Evolutionary conservation across 352 stramenopile genomes (phyloP).

Genomic region (Hyaloperonospora arabidopsidis): DNA sequence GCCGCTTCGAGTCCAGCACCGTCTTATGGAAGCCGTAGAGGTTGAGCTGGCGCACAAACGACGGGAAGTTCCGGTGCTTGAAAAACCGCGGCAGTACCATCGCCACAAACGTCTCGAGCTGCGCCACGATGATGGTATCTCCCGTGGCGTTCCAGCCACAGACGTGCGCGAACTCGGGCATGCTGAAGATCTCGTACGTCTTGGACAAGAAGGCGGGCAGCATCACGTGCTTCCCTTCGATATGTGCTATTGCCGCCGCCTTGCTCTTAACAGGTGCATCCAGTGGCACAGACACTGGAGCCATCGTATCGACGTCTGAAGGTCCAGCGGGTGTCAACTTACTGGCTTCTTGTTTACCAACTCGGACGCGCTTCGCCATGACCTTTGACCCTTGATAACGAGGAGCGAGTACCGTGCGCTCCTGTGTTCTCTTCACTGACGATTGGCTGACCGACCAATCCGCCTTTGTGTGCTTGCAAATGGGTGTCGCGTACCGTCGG

Average conservation of each 20-base stretch:
- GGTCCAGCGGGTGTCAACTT: conserved; percentile 2
- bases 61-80: conserved; percentile 90
- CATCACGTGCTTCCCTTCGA: conserved; percentile 74
- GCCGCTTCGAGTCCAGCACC: conserved; percentile 85
- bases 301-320: conserved; percentile 4
- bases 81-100: conserved; percentile 87
- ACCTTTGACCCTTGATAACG: conserved; percentile 8
- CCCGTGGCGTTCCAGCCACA: conserved; percentile 88
- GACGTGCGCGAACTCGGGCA: conserved; percentile 67
- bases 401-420: too few species aligned
- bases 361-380: conserved; percentile 68
- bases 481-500: conserved; percentile 2
- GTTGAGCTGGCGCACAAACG: conserved; percentile 92
- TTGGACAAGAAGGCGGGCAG: conserved; percentile 89
- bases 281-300: background rate
- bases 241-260: conserved; percentile 5
- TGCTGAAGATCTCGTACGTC: conserved; percentile 91
- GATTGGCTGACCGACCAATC: conserved; percentile 23
- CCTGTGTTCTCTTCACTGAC: conserved; percentile 12
- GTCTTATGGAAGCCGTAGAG: conserved; percentile 92
- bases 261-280: conserved; percentile 12
- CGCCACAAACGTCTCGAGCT: conserved; percentile 74
- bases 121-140: conserved; percentile 89
- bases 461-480: conserved; percentile 23
- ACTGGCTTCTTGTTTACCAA: conserved; percentile 23